Evolutionary conservation across 805 yeast species (phyloP).

Genomic region (Ogataea salicorniae): DNA sequence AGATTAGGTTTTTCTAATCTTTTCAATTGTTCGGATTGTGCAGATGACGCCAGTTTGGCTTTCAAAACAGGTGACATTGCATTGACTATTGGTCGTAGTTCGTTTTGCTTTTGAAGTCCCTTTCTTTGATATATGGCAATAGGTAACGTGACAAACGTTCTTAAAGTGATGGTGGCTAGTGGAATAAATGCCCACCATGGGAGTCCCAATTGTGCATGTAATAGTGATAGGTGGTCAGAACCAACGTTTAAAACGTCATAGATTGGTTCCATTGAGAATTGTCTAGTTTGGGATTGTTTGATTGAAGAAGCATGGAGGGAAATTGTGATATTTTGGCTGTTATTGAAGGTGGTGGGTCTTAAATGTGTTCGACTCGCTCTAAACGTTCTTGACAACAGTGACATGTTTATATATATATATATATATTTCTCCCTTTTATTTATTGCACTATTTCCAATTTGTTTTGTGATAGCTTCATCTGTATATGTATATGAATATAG

Average conservation of each 20-base stretch:
- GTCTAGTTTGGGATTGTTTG: conserved; percentile 4
- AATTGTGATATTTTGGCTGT: background rate
- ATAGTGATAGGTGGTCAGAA: conserved; percentile 33
- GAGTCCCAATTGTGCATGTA: conserved; percentile 54
- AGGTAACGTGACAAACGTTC: conserved; percentile 70
- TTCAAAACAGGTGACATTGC: conserved; percentile 75
- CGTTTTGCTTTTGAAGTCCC: conserved; percentile 65
- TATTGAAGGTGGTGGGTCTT: background rate
- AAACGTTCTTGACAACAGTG: no score
- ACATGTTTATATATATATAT: no score
- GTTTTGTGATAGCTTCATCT: no score
- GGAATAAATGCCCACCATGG: conserved; percentile 89
- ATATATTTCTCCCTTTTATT: no score
- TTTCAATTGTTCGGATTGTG: conserved; percentile 29
- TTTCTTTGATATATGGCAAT: conserved; percentile 68
- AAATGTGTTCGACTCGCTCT: no score
- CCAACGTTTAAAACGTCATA: conserved; percentile 19
- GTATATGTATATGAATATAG: no score
- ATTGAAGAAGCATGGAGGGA: background rate
- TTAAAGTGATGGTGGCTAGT: conserved; percentile 55
- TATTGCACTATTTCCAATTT: no score
- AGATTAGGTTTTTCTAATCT: conserved; percentile 21
- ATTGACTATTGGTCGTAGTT: conserved; percentile 61
- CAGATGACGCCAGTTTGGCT: conserved; percentile 46
- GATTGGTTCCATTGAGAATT: conserved; percentile 21